These are phyloP conservation scores for Solanum virginianum DNA, from an alignment of 257 asterid species.

Conservation along the genomic window DNA sequence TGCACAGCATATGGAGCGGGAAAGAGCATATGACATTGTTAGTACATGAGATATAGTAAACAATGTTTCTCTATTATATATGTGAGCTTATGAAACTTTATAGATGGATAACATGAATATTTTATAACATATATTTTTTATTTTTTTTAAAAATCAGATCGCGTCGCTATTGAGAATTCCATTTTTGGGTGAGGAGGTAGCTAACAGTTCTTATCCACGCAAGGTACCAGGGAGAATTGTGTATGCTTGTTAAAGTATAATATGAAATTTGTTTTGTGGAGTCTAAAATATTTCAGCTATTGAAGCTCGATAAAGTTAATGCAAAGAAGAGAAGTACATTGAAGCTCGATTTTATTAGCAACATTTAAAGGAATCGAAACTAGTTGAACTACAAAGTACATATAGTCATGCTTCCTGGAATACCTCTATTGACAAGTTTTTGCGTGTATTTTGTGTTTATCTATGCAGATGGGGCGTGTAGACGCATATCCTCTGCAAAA, in stretches of 20 bases:
- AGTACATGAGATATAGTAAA: conserved; percentile 9
- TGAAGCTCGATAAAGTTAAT: background rate
- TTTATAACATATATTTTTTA: background rate
- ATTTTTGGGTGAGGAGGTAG: conserved; percentile 68
- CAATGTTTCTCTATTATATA: background rate
- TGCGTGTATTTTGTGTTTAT: background rate
- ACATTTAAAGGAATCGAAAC: background rate
- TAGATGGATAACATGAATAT: background rate
- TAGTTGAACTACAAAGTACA: background rate
- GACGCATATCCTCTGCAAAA: conserved; percentile 63
- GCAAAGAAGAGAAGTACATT: too few species aligned
- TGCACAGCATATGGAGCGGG: conserved; percentile 88
- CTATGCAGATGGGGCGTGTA: conserved; percentile 69
- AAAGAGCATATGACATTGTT: conserved; percentile 93
- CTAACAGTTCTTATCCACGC: conserved; percentile 48
- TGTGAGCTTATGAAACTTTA: background rate
- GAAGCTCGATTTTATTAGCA: background rate
- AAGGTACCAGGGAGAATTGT: conserved; percentile 34
- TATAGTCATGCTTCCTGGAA: background rate
- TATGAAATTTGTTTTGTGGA: background rate
- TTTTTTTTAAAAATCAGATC: conserved; percentile 29
- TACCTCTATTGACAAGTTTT: background rate
- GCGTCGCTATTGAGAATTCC: conserved; percentile 89
- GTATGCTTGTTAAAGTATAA: background rate
- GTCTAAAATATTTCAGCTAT: background rate